phyloP scores from a whole-genome alignment of 2,329 filamentous ascomycete genomes.

The Laburnicola sp. region DNA sequence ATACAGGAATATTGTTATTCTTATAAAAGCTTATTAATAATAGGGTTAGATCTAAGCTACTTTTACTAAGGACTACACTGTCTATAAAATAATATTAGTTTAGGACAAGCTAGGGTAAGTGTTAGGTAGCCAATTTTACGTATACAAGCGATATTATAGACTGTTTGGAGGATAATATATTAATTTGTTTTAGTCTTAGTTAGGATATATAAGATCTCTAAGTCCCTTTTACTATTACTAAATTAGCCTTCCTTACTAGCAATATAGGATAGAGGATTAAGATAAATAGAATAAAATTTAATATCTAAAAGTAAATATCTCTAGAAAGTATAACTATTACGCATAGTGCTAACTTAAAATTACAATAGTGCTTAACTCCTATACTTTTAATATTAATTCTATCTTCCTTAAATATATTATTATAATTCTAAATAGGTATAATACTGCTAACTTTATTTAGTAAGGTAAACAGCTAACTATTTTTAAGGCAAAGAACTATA shows the following conservation, averaged over 20 bases:
- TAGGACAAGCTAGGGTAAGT: neutral
- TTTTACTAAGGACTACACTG: neutral
- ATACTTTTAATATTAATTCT: neutral
- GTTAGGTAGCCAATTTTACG: slow-evolving; percentile 1
- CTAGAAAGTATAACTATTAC: neutral
- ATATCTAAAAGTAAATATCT: neutral
- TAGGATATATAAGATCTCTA: neutral
- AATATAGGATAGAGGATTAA: neutral
- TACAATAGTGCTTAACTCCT: neutral
- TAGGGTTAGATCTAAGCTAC: neutral
- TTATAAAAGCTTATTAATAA: neutral
- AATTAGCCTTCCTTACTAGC: neutral
- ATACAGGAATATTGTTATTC: neutral
- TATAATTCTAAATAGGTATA: neutral
- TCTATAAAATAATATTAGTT: neutral
- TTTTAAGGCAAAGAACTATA: neutral
- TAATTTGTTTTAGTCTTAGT: neutral
- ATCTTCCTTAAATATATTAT: neutral
- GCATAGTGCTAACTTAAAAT: neutral
- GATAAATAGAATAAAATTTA: neutral
- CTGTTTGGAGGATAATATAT: neutral
- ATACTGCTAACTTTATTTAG: neutral
- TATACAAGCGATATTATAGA: neutral
- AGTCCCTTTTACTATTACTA: slow-evolving; percentile 1
- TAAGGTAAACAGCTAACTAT: neutral